Evolutionary conservation across 148 eudicot species (phyloP), one percentile per base, ranked within the genome.

Genomic region (Spergularia marina): DNA sequence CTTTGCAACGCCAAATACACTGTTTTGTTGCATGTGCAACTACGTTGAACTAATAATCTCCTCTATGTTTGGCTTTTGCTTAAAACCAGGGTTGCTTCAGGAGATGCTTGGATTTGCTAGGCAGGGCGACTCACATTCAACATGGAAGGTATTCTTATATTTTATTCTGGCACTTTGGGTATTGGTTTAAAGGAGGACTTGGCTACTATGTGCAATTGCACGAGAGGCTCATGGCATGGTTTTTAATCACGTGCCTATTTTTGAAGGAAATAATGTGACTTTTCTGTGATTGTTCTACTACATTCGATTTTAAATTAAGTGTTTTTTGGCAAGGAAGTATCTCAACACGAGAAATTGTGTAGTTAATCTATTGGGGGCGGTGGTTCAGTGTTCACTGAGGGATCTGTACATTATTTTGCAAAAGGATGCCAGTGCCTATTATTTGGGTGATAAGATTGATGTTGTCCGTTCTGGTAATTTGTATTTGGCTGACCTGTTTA

Each of bases 101-200:
- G 98, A 93, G 85, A 93, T 93, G 98, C 97, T 93, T 82, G 87
- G 91, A 81, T 83, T 89, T 41, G 74, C 92, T 12, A 93, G 84
- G 84, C 78, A 81, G 62, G 89, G 88, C 72, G 89, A 87, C 72
- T 86, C 97, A 52, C 89, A 82, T 75, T 84, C 94, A 74, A 83
- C 81, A 59, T 91, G 97, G 98, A 91, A 91, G 98, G 98, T 93
- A 86, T 53, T 39, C 72, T 66, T 75, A 16, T 41, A 41, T 74
- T 59, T 52, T 4, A 10, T 41, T 53, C 39, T 76, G 74, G 23
- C 57, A 53, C 21, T 62, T 23, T 15, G 67, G 10, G 25, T 75
- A n/a, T 44, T 30, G 25, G 53, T 53, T 36, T 49, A 23, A 61
- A 36, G 12, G 10, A 67, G n/a, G 47, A 6, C 16, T 23, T 71